A percentile compares a stretch with the other conserved stretches of the same genome.
These are phyloP conservation scores for Prunus persica DNA, from an alignment of 306 rosid genomes.

Conservation along the genomic window Prunus_persica_NCBIv2 NC_034011.1:21895501-21896000, in stretches of 20 bases:
- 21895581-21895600: conserved; percentile 47
- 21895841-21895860: no score
- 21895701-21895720: not conserved
- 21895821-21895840: no score
- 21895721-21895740: conserved; percentile 4
- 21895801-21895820: no score
- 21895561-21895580: conserved; percentile 29
- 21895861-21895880: no score
- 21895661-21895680: conserved; percentile 11
- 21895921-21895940: no score
- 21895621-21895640: conserved; percentile 15
- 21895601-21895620: conserved; percentile 35
- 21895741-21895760: not conserved
- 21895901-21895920: no score
- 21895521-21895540: not conserved
- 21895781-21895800: not conserved
- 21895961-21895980: no score
- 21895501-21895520: not conserved
- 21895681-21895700: not conserved
- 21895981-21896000: no score
- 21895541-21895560: not conserved
- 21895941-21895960: no score
- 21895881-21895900: no score
- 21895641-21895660: not conserved
- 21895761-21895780: not conserved